These are phyloP conservation scores for Medicago ruthenica DNA, from an alignment of 306 rosid species.

Conservation along the genomic window DNA sequence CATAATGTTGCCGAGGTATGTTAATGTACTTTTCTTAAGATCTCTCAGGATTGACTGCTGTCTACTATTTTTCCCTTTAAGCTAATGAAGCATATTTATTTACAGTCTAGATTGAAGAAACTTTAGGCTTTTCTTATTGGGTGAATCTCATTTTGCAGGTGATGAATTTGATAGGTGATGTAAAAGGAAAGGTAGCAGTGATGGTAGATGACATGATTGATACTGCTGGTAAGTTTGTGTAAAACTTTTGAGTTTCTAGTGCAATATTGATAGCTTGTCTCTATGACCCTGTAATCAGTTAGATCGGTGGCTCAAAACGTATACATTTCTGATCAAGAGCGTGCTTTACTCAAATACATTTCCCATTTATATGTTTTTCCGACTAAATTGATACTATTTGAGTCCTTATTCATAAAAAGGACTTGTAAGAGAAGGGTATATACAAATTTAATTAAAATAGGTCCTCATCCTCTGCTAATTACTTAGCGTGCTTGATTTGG, in stretches of 20 bases:
- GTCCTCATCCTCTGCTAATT: too few species aligned
- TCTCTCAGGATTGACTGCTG: slow-evolving; percentile 10
- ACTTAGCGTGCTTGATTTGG: too few species aligned
- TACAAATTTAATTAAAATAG: too few species aligned
- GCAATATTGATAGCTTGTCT: slow-evolving; percentile 22
- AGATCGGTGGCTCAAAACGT: slow-evolving; percentile 14
- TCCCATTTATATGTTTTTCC: not conserved
- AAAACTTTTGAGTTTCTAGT: slow-evolving; percentile 12
- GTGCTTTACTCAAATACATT: not conserved
- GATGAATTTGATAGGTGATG: slow-evolving; percentile 96
- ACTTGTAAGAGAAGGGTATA: too few species aligned
- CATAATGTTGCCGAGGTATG: slow-evolving; percentile 92
- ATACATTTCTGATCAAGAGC: not conserved
- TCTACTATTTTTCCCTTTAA: slow-evolving; percentile 20
- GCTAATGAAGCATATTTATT: slow-evolving; percentile 17
- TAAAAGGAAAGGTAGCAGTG: slow-evolving; percentile 91
- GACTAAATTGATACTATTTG: too few species aligned
- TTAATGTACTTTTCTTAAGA: slow-evolving; percentile 28
- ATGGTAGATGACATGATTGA: slow-evolving; percentile 99
- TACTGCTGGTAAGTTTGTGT: slow-evolving; percentile 77
- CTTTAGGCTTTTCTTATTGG: slow-evolving; percentile 32
- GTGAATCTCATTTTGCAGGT: slow-evolving; percentile 64
- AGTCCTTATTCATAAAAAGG: too few species aligned
- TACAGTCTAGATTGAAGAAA: slow-evolving; percentile 4
- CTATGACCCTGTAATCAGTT: slow-evolving; percentile 20